Percentiles rank a stretch among this genome's conserved stretches.
Conservation (phyloP, 176 grass and related monocot species). For the Lolium multiflorum region DNA sequence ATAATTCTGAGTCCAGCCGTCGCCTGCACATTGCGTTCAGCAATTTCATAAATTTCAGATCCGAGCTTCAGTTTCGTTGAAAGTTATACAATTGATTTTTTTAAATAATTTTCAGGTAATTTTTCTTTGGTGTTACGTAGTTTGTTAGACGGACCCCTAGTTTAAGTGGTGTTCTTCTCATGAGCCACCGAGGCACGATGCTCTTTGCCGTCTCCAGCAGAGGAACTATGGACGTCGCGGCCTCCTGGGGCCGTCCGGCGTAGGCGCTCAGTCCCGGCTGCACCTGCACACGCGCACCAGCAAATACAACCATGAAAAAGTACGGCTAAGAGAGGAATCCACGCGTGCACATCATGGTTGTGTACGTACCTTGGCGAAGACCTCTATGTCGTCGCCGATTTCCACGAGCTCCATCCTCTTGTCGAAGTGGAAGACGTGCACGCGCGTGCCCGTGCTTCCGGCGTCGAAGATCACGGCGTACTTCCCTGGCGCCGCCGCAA, state of each 20-base stretch:
- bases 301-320: background rate
- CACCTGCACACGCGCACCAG: background rate
- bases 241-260: conserved; percentile 43
- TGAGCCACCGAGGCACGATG: conserved; percentile 35
- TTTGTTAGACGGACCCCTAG: conserved; percentile 46
- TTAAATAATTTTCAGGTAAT: no score
- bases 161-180: conserved; percentile 49
- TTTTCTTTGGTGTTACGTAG: no score
- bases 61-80: background rate
- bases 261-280: conserved; percentile 57
- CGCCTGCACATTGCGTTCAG: conserved; percentile 23
- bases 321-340: no score
- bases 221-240: conserved; percentile 37
- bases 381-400: background rate
- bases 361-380: background rate
- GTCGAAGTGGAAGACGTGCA: background rate
- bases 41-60: background rate
- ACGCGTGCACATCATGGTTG: no score
- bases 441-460: background rate
- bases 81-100: background rate
- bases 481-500: background rate
- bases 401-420: background rate
- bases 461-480: background rate
- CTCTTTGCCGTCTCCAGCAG: conserved; percentile 50
- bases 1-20: conserved; percentile 53